phyloP scores from a whole-genome alignment of 2,329 filamentous ascomycete species.

The Colletotrichum scovillei region DNA sequence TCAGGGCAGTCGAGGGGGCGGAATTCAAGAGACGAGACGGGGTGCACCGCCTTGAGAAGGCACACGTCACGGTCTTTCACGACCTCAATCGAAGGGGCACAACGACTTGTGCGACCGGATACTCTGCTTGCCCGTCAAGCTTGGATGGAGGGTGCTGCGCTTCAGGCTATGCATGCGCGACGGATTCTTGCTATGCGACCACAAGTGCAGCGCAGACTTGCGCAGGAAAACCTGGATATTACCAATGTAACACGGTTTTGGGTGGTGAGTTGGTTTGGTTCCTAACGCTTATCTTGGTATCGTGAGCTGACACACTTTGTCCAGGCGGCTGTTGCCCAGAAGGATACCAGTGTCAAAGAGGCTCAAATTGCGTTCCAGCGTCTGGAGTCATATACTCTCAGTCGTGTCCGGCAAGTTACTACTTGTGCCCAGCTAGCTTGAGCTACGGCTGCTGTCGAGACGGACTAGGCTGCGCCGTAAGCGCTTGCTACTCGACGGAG shows the following conservation, averaged over 20 bases:
- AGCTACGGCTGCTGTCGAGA: constrained; percentile 65
- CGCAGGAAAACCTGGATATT: constrained; percentile 49
- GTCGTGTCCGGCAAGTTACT: constrained; percentile 57
- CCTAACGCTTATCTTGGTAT: constrained; percentile 4
- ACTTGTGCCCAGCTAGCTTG: constrained; percentile 60
- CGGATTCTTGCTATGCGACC: constrained; percentile 59
- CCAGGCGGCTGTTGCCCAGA: constrained; percentile 58
- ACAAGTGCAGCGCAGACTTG: constrained; percentile 55
- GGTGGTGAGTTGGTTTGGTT: constrained; percentile 44
- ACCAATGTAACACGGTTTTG: constrained; percentile 51
- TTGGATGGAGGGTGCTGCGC: constrained; percentile 62
- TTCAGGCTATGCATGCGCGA: constrained; percentile 58
- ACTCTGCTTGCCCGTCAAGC: constrained; percentile 50
- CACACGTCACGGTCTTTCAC: constrained; percentile 32
- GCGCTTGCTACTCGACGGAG: constrained; percentile 59
- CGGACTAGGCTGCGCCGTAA: constrained; percentile 60
- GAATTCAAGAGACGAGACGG: constrained; percentile 45
- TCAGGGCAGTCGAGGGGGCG: constrained; percentile 30
- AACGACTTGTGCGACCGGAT: constrained; percentile 39
- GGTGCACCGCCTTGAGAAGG: constrained; percentile 46
- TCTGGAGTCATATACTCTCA: constrained; percentile 52
- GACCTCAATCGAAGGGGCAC: constrained; percentile 34
- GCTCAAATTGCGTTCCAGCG: constrained; percentile 55
- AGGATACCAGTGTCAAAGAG: constrained; percentile 55
- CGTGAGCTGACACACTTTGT: not conserved